Conservation (phyloP, 768 basidiomycete genomes). For the Xerocomellus dryophilus region DNA sequence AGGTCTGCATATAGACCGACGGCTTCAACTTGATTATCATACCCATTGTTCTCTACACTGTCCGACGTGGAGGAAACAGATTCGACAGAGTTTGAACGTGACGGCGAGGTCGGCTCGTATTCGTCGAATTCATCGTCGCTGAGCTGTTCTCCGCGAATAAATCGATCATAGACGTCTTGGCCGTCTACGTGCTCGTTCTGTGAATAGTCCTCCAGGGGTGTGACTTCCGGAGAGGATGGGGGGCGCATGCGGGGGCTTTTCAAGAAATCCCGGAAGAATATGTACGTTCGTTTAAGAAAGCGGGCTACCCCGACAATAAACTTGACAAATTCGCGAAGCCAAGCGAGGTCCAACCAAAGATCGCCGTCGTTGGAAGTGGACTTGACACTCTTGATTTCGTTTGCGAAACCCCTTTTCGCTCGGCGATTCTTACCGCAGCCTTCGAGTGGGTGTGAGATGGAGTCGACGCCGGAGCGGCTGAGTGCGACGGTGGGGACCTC, state of each 20-base stretch:
- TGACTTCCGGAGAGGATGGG: conserved; percentile 3
- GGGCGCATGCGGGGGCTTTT: conserved; percentile 13
- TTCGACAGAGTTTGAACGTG: conserved; percentile 18
- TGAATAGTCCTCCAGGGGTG: conserved; percentile 3
- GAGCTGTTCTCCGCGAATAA: conserved; percentile 56
- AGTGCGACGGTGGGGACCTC: conserved; percentile 39
- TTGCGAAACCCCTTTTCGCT: conserved; percentile 41
- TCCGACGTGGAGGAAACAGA: conserved; percentile 26
- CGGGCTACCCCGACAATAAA: conserved; percentile 33
- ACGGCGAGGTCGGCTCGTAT: conserved; percentile 24
- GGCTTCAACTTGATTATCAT: conserved; percentile 38
- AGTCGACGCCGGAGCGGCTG: conserved; percentile 42
- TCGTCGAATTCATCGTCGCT: conserved; percentile 50
- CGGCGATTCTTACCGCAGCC: conserved; percentile 22
- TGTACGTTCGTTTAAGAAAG: conserved; percentile 24
- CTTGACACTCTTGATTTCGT: conserved; percentile 49
- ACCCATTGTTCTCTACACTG: conserved; percentile 32
- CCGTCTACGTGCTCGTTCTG: conserved; percentile 27
- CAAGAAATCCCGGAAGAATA: conserved; percentile 16
- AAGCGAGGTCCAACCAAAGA: conserved; percentile 39
- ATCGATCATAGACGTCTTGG: conserved; percentile 49
- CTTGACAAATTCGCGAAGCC: conserved; percentile 38
- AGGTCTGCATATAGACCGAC: conserved; percentile 55
- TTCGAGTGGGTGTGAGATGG: conserved; percentile 31
- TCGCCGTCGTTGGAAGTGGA: conserved; percentile 35